Base-by-base conservation (phyloP, 306 rosid genomes). In the Sphenostylis stenocarpa region DNA sequence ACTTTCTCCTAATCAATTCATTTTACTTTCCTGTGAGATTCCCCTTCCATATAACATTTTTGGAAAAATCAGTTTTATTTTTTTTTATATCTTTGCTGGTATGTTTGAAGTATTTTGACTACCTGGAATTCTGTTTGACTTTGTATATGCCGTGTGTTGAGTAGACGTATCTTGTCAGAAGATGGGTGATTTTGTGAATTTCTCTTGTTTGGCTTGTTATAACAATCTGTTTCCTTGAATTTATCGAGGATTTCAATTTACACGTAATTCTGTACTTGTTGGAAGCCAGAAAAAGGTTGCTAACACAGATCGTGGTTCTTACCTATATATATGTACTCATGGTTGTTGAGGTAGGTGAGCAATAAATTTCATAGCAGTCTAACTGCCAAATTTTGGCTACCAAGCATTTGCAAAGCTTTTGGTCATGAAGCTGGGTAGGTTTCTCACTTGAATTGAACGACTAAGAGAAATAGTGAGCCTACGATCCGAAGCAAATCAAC, bases 111-210 rank as follows among this genome's bases (percentile, higher is more conserved):
- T 16, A 34, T 23, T 20, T 70, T 76, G 61, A 58, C 84, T 66
- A n/a, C 41, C 64, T 13, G 29, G 61, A 66, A 4, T 3, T 60
- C 31, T 48, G 44, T 52, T 69, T 81, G 83, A 77, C 60, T 58
- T 51, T 64, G 76, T 72, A 55, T 74, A 34, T 52, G 68, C 23
- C 39, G 68, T 57, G 36, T 57, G 44, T 26, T 13, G 10, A 0
- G 20, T 64, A 10, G 36, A 57, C 36, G 64, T 66, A 24, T 57
- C 33, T 55, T 48, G 57, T 31, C 53, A 65, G 68, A 55, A 60
- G 33, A 29, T 67, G 55, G 17, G 61, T 84, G 67, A 48, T 51
- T 79, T 52, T 65, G 77, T 73, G 62, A 26, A 55, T 34, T 43
- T 62, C 48, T 52, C 26, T 78, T 52, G 53, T 61, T 62, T 75